Evolutionary conservation across 2,329 filamentous ascomycete species (phyloP), one percentile per base, ranked within the genome.

Genomic region (Talaromyces pinophilus): DNA sequence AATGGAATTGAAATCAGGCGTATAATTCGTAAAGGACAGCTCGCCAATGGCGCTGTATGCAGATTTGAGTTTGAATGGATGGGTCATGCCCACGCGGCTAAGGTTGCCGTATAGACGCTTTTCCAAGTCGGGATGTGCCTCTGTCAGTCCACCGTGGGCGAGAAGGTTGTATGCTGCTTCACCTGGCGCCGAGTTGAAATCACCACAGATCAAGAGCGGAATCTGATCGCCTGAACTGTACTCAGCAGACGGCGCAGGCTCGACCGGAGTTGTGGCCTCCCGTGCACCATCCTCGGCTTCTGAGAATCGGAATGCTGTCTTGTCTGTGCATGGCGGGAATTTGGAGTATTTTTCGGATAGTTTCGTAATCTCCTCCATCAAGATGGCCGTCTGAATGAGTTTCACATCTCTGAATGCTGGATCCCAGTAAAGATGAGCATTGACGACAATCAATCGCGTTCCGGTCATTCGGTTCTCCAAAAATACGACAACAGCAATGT

Each of bases 351-450:
- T 90, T 71, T 97, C 92, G 0, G 93, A 91, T 62, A 94, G 83
- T 77, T 93, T 95, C 8, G 90, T 91, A 55, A 99, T 86, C 64
- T 93, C 88, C 74, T 98, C 94, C 90, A 99, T 92, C 70, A 99
- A 78, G 70, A 99, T 96, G 67, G 93, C 95, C 0, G 92, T 95
- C 81, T 99, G 95, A 28, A 99, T 92, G 52, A 97, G 85, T 82
- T 99, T 99, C 79, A 99, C 95, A 74, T 99, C 95, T 68, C 92
- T 91, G 73, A 92, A 90, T 3, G 87, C 89, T 1, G 92, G 92
- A 73, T 99, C 93, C 95, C 95, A 99, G 73, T 92, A 96, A 62
- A 98, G 84, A 82, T 99, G 95, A 5, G 92, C 92, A 75, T 98
- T 98, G 71, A 92, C 92, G 42, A 98, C 88, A 69, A 99, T 96